Conservation (phyloP, 2,329 filamentous ascomycete species). For the Sporothrix pallida region DNA sequence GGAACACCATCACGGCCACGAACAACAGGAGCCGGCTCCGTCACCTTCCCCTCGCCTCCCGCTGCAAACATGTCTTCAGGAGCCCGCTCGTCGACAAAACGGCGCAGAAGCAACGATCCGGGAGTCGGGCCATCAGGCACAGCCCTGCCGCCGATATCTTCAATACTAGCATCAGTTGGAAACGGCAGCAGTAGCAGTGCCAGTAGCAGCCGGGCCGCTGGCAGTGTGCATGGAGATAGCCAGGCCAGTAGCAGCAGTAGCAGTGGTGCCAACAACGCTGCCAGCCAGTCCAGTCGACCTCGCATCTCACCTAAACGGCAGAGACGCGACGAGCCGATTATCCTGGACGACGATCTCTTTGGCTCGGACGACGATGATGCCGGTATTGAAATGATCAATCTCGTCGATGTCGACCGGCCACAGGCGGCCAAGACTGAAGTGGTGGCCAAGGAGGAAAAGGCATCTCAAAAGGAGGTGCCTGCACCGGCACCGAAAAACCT, state of each 20-base stretch:
- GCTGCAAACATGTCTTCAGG: not conserved
- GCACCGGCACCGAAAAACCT: constrained; percentile 43
- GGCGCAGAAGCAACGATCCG: constrained; percentile 18
- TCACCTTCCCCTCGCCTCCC: not conserved
- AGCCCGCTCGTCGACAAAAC: constrained; percentile 22
- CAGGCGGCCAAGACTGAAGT: not conserved
- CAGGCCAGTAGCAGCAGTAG: constrained; percentile 21
- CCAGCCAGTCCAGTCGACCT: constrained; percentile 15
- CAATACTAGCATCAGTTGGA: constrained; percentile 17
- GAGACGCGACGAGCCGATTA: not conserved
- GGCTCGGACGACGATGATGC: constrained; percentile 37
- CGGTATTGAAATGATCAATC: constrained; percentile 46
- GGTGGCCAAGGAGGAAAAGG: constrained; percentile 7
- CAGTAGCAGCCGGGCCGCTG: not conserved
- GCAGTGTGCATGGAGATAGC: constrained; percentile 6
- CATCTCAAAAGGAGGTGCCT: not conserved
- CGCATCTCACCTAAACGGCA: constrained; percentile 28
- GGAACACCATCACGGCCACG: not conserved
- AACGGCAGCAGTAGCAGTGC: constrained; percentile 1
- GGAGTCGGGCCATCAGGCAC: not conserved
- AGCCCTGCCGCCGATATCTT: not conserved
- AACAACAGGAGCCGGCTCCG: not conserved
- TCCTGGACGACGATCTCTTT: constrained; percentile 33
- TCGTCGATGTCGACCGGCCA: constrained; percentile 42
- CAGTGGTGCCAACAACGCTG: constrained; percentile 6